Conservation (phyloP, 1,284 basidiomycete species). For the Papiliotrema fonsecae region DNA sequence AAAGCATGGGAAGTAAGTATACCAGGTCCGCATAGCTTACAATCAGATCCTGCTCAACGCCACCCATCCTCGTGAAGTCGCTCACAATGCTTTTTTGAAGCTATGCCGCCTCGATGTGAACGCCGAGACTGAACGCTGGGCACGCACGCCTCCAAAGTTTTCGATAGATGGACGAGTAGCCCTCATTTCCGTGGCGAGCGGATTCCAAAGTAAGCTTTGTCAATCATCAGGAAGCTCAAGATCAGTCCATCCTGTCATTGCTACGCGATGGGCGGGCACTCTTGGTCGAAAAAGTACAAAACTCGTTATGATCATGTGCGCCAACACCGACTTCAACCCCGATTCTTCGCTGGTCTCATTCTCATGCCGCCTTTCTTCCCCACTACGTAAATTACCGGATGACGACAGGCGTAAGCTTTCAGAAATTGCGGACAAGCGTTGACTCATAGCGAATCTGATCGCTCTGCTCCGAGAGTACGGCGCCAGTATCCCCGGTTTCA, state of each 20-base stretch:
- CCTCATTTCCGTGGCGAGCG: slow-evolving; percentile 37
- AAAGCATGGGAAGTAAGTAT: slow-evolving; percentile 37
- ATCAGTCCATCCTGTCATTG: slow-evolving; percentile 47
- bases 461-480: slow-evolving; percentile 38
- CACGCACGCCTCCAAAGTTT: slow-evolving; percentile 33
- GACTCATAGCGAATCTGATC: slow-evolving; percentile 34
- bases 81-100: slow-evolving; percentile 37
- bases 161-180: slow-evolving; percentile 36
- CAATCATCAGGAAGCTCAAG: neutral
- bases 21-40: neutral
- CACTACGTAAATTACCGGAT: slow-evolving; percentile 33
- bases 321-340: slow-evolving; percentile 44
- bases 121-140: slow-evolving; percentile 36
- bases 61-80: slow-evolving; percentile 19
- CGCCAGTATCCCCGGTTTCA: slow-evolving; percentile 33
- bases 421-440: neutral
- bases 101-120: slow-evolving; percentile 36
- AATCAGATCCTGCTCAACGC: slow-evolving; percentile 33
- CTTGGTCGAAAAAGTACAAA: slow-evolving; percentile 40
- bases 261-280: slow-evolving; percentile 47
- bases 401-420: slow-evolving; percentile 36
- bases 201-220: slow-evolving; percentile 39
- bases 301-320: slow-evolving; percentile 46
- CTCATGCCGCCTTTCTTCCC: slow-evolving; percentile 38
- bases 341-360: slow-evolving; percentile 40